Evolutionary conservation across 2,329 filamentous ascomycete genomes (phyloP).

Genomic region (Tolypocladium album): DNA sequence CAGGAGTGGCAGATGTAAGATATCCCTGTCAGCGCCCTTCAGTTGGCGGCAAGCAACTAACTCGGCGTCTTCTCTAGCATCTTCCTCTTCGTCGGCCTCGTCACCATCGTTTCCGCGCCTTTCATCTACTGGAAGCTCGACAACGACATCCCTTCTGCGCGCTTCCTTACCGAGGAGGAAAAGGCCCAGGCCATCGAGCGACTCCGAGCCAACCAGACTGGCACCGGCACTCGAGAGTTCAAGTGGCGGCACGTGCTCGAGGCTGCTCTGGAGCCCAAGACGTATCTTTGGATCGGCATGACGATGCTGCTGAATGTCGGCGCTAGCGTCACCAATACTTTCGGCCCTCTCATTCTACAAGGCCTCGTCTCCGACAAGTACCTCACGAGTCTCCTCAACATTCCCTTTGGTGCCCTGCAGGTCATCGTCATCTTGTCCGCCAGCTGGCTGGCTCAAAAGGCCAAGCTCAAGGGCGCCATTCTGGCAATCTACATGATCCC

Average conservation of each 20-base stretch:
- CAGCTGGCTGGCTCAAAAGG: conserved; percentile 46
- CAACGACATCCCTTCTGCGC: conserved; percentile 43
- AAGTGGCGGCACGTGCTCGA: conserved; percentile 55
- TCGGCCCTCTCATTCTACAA: conserved; percentile 51
- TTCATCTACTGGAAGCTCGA: conserved; percentile 50
- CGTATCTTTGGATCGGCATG: conserved; percentile 50
- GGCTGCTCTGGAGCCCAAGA: conserved; percentile 35
- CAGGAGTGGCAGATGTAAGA: conserved; percentile 13
- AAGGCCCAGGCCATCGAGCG: conserved; percentile 58
- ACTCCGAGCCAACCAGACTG: conserved; percentile 64
- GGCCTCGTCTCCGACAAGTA: conserved; percentile 51
- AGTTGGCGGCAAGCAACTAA: background rate
- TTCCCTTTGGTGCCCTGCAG: conserved; percentile 55
- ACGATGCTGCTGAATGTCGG: conserved; percentile 54
- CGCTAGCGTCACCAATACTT: conserved; percentile 51
- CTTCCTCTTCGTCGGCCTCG: conserved; percentile 49
- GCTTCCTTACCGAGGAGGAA: conserved; percentile 54
- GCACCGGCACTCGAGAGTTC: conserved; percentile 60
- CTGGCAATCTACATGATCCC: conserved; percentile 44
- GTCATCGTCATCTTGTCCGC: conserved; percentile 46
- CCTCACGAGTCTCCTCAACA: conserved; percentile 50
- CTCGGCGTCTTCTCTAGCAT: conserved; percentile 13
- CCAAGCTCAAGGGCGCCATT: conserved; percentile 44
- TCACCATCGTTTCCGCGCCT: conserved; percentile 48
- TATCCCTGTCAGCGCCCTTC: background rate